Evolutionary conservation across 2,329 filamentous ascomycete genomes (phyloP), one percentile per base, ranked within the genome.

Genomic region (Alternaria viburni): DNA sequence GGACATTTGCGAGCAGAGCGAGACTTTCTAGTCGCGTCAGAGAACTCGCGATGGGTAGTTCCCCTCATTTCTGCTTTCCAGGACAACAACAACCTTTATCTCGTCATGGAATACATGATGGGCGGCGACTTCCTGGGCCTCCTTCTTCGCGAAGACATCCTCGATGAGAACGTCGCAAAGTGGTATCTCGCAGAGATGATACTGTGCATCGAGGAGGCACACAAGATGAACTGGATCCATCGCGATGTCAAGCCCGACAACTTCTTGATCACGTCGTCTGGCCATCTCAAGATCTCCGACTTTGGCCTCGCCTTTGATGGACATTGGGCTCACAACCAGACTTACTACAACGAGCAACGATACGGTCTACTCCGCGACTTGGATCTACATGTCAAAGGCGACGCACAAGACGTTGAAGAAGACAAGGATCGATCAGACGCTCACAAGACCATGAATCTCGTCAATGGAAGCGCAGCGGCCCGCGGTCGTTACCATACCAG

Each of bases 101-200:
- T 99, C 6, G 91, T 97, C 56, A 97, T 98, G 93, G 94, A 98
- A 63, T 99, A 97, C 76, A 97, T 97, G 93, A 91, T 96, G 3
- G 96, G 95, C 0, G 95, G 96, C 0, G 95, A 99, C 77, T 98
- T 99, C 69, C 85, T 99, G 0, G 92, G 92, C 2, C 81, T 97
- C 0, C 82, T 99, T 15, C 91, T 97, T 59, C 89, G 94, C 15
- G 92, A 96, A 74, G 93, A 96, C 65, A 88, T 92, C 3, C 84
- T 99, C 2, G 89, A 89, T 59, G 96, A 98, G 78, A 83, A 86
- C 1, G 88, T 92, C 46, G 90, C 94, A 5, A 90, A 88, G 66
- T 97, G 92, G 84, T 98, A 98, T 77, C 84, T 97, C 62, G 93
- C 95, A 1, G 94, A 99, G 81, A 98, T 98, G 93, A 91, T 98